phyloP scores from a whole-genome alignment of 345 rosid genomes.

The Populus alba region DNA sequence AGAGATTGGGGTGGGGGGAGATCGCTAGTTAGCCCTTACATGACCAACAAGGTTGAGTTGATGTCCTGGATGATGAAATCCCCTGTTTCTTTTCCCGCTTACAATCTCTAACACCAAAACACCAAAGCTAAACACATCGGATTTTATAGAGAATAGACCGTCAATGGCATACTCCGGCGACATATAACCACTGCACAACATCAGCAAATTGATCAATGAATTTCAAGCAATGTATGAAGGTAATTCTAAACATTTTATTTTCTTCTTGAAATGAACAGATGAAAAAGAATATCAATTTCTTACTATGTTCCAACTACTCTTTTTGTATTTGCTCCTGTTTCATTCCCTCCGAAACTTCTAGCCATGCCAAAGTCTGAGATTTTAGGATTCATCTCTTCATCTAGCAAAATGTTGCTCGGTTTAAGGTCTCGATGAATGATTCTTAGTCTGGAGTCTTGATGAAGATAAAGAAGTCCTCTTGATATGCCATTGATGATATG shows the following conservation, averaged over 20 bases:
- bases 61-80: not conserved
- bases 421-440: constrained; percentile 5
- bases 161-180: constrained; percentile 1
- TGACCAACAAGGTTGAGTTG: constrained; percentile 7
- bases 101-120: constrained; percentile 2
- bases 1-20: too few species aligned
- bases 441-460: constrained; percentile 2
- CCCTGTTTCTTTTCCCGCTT: not conserved
- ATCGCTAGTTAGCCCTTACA: not conserved
- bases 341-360: not conserved
- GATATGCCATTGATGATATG: not conserved
- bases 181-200: not conserved
- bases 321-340: not conserved
- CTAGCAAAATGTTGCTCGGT: constrained; percentile 2
- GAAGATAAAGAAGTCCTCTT: not conserved
- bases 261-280: not conserved
- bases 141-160: not conserved
- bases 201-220: not conserved
- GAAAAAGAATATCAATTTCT: not conserved
- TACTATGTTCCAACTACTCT: constrained; percentile 6
- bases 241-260: not conserved
- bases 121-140: constrained; percentile 6
- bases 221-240: not conserved
- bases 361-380: constrained; percentile 7
- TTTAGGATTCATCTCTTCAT: not conserved